These are phyloP conservation scores for Citeromyces matritensis DNA, from an alignment of 805 yeast genomes.

Conservation along the genomic window DNA sequence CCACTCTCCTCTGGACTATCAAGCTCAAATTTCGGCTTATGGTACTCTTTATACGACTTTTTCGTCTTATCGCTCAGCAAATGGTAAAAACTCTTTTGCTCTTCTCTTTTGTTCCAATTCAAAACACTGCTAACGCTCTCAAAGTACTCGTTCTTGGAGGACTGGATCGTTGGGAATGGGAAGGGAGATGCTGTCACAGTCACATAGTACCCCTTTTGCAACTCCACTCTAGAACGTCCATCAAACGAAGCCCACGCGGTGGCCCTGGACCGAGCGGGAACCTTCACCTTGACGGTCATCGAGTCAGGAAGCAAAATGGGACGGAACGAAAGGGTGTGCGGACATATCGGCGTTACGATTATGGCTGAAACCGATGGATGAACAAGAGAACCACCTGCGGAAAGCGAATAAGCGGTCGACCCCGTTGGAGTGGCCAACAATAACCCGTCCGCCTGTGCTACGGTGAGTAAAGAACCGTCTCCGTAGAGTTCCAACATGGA, in stretches of 20 bases:
- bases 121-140: slow-evolving; percentile 75
- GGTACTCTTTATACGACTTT: slow-evolving; percentile 19
- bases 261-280: slow-evolving; percentile 63
- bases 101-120: slow-evolving; percentile 89
- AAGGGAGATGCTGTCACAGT: slow-evolving; percentile 74
- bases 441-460: slow-evolving; percentile 89
- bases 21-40: neutral
- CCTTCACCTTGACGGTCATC: slow-evolving; percentile 72
- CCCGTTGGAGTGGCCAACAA: slow-evolving; percentile 94
- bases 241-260: slow-evolving; percentile 97
- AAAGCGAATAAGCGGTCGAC: slow-evolving; percentile 86
- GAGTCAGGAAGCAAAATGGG: slow-evolving; percentile 89
- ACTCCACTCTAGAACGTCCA: slow-evolving; percentile 77
- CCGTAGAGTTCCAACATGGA: slow-evolving; percentile 85
- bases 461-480: slow-evolving; percentile 70
- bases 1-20: slow-evolving; percentile 3
- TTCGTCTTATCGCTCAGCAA: slow-evolving; percentile 41
- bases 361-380: slow-evolving; percentile 92
- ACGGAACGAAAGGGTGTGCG: slow-evolving; percentile 85
- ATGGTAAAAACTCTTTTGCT: slow-evolving; percentile 68
- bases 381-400: slow-evolving; percentile 91
- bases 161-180: slow-evolving; percentile 87
- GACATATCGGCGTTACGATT: slow-evolving; percentile 90
- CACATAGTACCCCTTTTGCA: slow-evolving; percentile 72
- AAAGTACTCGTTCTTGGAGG: slow-evolving; percentile 61